phyloP scores from a whole-genome alignment of 1,284 basidiomycete genomes.

The Coniferiporia sulphurascens region DNA sequence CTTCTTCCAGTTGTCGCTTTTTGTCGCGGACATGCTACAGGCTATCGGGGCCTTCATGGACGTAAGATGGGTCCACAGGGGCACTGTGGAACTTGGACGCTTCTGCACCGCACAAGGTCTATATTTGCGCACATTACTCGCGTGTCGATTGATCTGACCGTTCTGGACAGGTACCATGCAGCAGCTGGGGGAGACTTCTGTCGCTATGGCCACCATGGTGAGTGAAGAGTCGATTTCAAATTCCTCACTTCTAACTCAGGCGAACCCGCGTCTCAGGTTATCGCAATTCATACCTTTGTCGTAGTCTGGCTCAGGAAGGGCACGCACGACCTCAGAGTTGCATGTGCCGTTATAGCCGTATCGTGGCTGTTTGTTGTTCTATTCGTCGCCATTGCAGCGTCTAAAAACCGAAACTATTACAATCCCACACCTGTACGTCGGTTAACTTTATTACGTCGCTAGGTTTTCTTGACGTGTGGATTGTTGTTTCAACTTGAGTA shows the following conservation, averaged over 20 bases:
- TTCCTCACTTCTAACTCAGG: neutral
- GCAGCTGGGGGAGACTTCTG: slow-evolving; percentile 36
- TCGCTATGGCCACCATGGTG: slow-evolving; percentile 38
- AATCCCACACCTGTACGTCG: slow-evolving; percentile 34
- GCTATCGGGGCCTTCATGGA: slow-evolving; percentile 32
- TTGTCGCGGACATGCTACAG: slow-evolving; percentile 33
- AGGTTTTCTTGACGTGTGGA: neutral
- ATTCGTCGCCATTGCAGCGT: slow-evolving; percentile 31
- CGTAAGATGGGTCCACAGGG: slow-evolving; percentile 32
- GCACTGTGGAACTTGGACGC: slow-evolving; percentile 30
- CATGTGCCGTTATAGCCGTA: slow-evolving; percentile 26
- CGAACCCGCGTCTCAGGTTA: slow-evolving; percentile 23
- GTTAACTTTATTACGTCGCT: neutral
- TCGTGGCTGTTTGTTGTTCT: slow-evolving; percentile 34
- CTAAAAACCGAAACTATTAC: slow-evolving; percentile 27
- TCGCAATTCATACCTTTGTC: slow-evolving; percentile 34
- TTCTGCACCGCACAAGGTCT: slow-evolving; percentile 33
- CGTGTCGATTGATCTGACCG: neutral
- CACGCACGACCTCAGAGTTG: slow-evolving; percentile 22
- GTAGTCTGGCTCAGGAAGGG: slow-evolving; percentile 33
- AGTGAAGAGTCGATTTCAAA: slow-evolving; percentile 10
- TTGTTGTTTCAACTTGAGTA: slow-evolving; percentile 15
- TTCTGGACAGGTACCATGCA: slow-evolving; percentile 30
- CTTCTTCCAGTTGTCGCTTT: slow-evolving; percentile 30
- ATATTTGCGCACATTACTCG: neutral